Conservation (phyloP, 139 green algal species). For the Dunaliella primolecta region DNA sequence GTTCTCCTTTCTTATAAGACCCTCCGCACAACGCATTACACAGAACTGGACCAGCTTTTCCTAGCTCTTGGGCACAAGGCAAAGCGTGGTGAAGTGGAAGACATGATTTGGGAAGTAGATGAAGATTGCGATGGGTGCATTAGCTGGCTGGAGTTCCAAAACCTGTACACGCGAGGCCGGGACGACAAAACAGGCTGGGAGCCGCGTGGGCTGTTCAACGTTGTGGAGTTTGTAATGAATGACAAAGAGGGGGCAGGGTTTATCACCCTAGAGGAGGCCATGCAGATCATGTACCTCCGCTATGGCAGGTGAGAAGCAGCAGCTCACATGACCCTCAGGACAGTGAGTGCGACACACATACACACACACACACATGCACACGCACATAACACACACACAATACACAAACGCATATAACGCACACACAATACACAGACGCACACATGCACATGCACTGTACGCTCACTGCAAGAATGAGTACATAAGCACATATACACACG, state of each 20-base stretch:
- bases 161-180: conserved; percentile 73
- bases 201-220: conserved; percentile 88
- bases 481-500: neutral
- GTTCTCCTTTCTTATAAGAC: neutral
- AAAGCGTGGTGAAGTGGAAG: conserved; percentile 78
- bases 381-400: neutral
- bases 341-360: neutral
- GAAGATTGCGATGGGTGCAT: conserved; percentile 86
- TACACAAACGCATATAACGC: neutral
- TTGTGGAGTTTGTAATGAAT: conserved; percentile 94
- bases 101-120: conserved; percentile 98
- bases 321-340: neutral
- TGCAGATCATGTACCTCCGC: conserved; percentile 92
- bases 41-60: conserved; percentile 75
- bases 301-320: conserved; percentile 50
- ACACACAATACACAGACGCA: neutral
- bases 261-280: conserved; percentile 61
- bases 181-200: conserved; percentile 75
- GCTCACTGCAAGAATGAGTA: neutral
- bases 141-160: conserved; percentile 79
- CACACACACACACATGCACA: neutral
- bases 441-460: no score
- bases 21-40: neutral
- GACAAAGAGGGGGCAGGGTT: conserved; percentile 71
- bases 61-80: conserved; percentile 64